Evolutionary conservation across 75 land plant genomes (phyloP).

Genomic region (Pinus tabuliformis): DNA sequence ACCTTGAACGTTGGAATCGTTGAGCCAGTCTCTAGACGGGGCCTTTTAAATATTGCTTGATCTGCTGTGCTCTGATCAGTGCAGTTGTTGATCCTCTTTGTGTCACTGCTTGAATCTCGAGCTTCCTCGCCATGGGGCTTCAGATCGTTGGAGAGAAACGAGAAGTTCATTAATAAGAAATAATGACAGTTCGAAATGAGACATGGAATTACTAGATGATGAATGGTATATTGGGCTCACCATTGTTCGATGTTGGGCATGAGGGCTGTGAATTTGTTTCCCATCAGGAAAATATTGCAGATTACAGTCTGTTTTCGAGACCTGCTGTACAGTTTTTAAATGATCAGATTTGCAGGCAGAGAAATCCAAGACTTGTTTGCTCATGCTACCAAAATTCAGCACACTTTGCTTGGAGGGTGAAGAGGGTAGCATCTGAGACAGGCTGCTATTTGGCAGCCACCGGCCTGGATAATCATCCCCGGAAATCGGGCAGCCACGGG

Average conservation of each 20-base stretch:
- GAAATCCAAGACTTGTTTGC: neutral
- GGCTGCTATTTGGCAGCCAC: neutral
- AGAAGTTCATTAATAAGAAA: neutral
- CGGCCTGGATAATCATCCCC: neutral
- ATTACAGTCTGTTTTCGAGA: neutral
- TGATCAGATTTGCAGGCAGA: neutral
- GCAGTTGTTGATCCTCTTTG: neutral
- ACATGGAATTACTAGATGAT: neutral
- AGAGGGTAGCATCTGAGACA: neutral
- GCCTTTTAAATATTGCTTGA: neutral
- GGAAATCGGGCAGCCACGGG: neutral
- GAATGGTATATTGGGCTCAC: neutral
- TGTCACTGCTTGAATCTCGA: neutral
- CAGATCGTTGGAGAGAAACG: neutral
- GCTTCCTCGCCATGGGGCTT: neutral
- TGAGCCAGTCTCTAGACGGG: neutral
- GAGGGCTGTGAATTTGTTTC: neutral
- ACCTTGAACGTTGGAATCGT: neutral
- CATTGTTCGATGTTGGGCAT: neutral
- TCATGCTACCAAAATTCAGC: neutral
- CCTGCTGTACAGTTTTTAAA: neutral
- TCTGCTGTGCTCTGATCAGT: constrained; percentile 2
- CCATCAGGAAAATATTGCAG: neutral
- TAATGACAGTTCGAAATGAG: neutral
- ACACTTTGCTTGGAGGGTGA: neutral